These are phyloP conservation scores for Rubus idaeus DNA, from an alignment of 306 rosid species.

Conservation along the genomic window DNA sequence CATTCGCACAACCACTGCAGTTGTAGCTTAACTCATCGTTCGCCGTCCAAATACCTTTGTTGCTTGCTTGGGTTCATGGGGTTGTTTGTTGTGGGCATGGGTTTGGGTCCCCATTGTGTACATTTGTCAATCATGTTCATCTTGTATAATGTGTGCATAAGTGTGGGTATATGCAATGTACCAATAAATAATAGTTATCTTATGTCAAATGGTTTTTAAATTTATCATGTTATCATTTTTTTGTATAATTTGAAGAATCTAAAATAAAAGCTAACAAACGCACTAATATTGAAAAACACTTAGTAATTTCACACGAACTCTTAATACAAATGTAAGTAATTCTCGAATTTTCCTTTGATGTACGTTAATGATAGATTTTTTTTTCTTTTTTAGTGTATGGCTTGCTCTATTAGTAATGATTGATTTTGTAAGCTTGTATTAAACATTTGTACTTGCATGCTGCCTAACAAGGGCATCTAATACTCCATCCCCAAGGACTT, in stretches of 20 bases:
- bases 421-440: not conserved
- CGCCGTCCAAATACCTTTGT: not conserved
- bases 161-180: constrained; percentile 16
- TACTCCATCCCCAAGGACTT: no score
- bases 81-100: not conserved
- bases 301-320: no score
- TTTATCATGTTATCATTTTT: no score
- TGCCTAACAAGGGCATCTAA: no score
- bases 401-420: not conserved
- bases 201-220: not conserved
- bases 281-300: no score
- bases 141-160: not conserved
- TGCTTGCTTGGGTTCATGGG: constrained; percentile 1
- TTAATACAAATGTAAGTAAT: not conserved
- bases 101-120: constrained; percentile 1
- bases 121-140: not conserved
- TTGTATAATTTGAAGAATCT: no score
- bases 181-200: not conserved
- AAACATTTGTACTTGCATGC: not conserved
- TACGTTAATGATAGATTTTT: not conserved
- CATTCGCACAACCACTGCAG: constrained; percentile 38
- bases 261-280: no score
- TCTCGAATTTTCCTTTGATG: not conserved
- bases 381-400: not conserved
- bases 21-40: constrained; percentile 45